Conservation (phyloP, 73 alveolate genomes). For the Diophrys sp. region DNA sequence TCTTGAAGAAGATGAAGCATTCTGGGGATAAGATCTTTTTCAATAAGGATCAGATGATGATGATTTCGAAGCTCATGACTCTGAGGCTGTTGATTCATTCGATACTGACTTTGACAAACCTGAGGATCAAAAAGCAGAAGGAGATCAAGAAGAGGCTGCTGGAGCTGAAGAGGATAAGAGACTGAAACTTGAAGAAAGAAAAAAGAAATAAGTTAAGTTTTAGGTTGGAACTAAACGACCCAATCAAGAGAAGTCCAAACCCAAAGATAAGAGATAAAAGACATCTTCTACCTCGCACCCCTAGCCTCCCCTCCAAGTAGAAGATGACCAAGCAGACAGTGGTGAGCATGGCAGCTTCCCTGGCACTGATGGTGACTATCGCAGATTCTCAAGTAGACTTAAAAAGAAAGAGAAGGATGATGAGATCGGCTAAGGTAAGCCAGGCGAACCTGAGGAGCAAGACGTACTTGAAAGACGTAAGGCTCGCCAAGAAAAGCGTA, state of each 20-base stretch:
- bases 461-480: neutral
- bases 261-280: slow-evolving; percentile 27
- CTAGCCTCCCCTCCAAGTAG: too few relatives aligned
- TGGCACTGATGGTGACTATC: too few relatives aligned
- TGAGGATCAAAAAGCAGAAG: slow-evolving; percentile 21
- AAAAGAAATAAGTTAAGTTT: slow-evolving; percentile 50
- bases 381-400: neutral
- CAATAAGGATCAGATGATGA: slow-evolving; percentile 45
- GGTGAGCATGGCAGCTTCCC: too few relatives aligned
- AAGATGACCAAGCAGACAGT: too few relatives aligned
- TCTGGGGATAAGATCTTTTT: slow-evolving; percentile 52
- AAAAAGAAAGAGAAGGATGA: slow-evolving; percentile 22
- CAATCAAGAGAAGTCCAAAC: slow-evolving; percentile 43
- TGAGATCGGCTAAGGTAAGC: slow-evolving; percentile 11
- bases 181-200: slow-evolving; percentile 37
- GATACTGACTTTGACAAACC: slow-evolving; percentile 63
- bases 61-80: slow-evolving; percentile 33
- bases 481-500: neutral
- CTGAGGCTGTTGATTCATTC: slow-evolving; percentile 48
- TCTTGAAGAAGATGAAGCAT: slow-evolving; percentile 50
- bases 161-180: slow-evolving; percentile 57
- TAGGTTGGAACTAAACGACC: slow-evolving; percentile 24
- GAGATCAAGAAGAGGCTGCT: slow-evolving; percentile 14
- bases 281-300: too few relatives aligned
- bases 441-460: slow-evolving; percentile 30